Conservation (phyloP, 2,329 filamentous ascomycete species). For the Tolypocladium pustulatum region DNA sequence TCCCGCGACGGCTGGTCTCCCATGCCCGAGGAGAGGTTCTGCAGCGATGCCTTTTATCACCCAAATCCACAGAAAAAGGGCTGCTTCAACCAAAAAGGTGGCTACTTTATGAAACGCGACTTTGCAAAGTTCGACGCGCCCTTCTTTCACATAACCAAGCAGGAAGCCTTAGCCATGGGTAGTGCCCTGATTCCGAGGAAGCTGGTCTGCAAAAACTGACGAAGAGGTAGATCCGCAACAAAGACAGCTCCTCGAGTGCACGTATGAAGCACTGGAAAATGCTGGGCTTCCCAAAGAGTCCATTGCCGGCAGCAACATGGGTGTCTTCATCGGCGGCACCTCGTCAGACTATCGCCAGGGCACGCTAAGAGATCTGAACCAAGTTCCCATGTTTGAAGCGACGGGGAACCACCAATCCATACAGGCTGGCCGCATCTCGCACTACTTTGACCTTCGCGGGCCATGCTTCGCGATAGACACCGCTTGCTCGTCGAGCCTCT, state of each 20-base stretch:
- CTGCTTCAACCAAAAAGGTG: constrained; percentile 22
- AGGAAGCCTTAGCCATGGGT: constrained; percentile 38
- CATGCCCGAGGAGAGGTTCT: constrained; percentile 36
- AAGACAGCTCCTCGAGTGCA: constrained; percentile 39
- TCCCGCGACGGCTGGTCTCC: constrained; percentile 29
- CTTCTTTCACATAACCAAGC: constrained; percentile 41
- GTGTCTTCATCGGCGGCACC: constrained; percentile 37
- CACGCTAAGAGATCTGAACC: constrained; percentile 30
- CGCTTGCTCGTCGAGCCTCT: constrained; percentile 40
- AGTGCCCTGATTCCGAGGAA: background rate
- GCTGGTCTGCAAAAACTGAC: background rate
- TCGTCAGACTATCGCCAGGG: constrained; percentile 38
- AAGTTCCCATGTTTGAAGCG: constrained; percentile 40
- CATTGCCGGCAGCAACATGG: constrained; percentile 35
- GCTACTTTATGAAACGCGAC: constrained; percentile 35
- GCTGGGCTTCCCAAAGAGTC: constrained; percentile 37
- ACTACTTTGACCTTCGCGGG: constrained; percentile 44
- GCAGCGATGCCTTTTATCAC: constrained; percentile 28
- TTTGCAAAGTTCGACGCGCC: constrained; percentile 37
- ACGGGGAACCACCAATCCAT: constrained; percentile 40
- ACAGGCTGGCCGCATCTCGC: constrained; percentile 42
- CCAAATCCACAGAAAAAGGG: constrained; percentile 32
- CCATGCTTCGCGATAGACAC: constrained; percentile 42
- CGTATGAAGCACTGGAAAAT: constrained; percentile 43
- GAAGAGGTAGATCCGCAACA: constrained; percentile 36